Evolutionary conservation across 352 stramenopile species (phyloP), one percentile per base, ranked within the genome.

Genomic region (Saprolegnia diclina): DNA sequence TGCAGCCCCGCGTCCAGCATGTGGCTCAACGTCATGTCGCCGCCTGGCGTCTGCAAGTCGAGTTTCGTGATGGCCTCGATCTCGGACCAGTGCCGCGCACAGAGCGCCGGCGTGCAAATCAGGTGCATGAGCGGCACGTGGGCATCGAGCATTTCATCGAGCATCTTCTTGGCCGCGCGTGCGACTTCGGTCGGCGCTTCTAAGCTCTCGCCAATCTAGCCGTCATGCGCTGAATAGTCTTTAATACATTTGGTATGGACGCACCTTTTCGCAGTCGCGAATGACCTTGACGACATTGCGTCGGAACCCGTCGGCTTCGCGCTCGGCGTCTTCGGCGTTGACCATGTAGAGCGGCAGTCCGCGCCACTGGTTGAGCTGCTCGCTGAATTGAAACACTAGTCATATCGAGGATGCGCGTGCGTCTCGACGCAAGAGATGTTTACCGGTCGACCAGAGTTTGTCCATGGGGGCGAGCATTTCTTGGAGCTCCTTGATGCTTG

Each of bases 41-140:
- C 89, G 50, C 95, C 87, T n/a, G 93, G 87, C 16, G 94, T 83
- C 21, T 90, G 80, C 4, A 98, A 89, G 26, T 94, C 81, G 52
- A 97, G 83, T 9, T 83, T 80, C 0, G 91, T 97, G 50, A 95
- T 85, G 9, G 73, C 76, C 40, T 96, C 84, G 22, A 98, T 97
- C 56, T 97, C 86, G 65, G 96, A 76, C 94, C 94, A 98, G 73
- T 98, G 94, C 10, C 94, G 81, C 4, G 95, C 77, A 14, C 86
- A 88, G 65, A 98, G 91, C 0, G 91, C 94, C 14, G 90, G 92
- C n/a, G 89, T 96, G 56, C 92, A 97, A 19, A 98, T 76, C 16
- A 97, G 72, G 21, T 88, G 76, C 86, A 98, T 97, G 22, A 98
- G 77, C 11, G 94, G 92, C 35, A 97, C 82, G 67, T 96, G 82